Conservation (phyloP, 768 basidiomycete genomes). For the Tricholoma sp. region DNA sequence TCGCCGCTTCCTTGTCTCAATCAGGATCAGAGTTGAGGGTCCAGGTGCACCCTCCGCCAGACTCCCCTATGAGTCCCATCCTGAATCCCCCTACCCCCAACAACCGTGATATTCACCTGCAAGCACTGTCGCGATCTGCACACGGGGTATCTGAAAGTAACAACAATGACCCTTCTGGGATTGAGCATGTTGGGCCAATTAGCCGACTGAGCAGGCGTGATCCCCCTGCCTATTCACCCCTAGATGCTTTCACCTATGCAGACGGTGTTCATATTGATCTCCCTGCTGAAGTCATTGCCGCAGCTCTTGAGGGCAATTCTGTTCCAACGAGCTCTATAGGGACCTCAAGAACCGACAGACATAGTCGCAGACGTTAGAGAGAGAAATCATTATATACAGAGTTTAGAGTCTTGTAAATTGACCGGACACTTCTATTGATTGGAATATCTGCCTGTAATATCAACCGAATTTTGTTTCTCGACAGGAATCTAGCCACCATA, state of each 20-base stretch:
- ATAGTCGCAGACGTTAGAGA: slow-evolving; percentile 47
- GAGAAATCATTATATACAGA: neutral
- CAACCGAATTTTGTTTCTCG: neutral
- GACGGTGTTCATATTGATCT: slow-evolving; percentile 93
- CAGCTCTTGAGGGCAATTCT: slow-evolving; percentile 73
- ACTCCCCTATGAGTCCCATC: slow-evolving; percentile 70
- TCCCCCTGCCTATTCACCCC: slow-evolving; percentile 85
- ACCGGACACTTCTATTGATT: neutral
- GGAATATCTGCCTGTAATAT: slow-evolving; percentile 3
- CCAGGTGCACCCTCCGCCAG: slow-evolving; percentile 73
- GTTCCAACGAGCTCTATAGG: slow-evolving; percentile 59
- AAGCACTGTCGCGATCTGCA: slow-evolving; percentile 44
- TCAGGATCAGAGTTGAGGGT: slow-evolving; percentile 65
- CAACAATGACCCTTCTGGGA: slow-evolving; percentile 13
- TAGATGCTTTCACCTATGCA: slow-evolving; percentile 77
- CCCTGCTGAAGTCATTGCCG: slow-evolving; percentile 88
- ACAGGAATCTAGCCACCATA: neutral
- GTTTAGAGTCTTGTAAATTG: neutral
- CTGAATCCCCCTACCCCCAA: slow-evolving; percentile 84
- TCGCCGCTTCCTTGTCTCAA: slow-evolving; percentile 52
- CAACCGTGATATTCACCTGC: slow-evolving; percentile 75
- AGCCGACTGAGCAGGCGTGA: slow-evolving; percentile 48
- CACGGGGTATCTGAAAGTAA: slow-evolving; percentile 27
- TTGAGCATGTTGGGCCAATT: slow-evolving; percentile 29
- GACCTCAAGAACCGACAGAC: slow-evolving; percentile 47